Conservation (phyloP, 441 rosid species). For the Erysimum cheiri region DNA sequence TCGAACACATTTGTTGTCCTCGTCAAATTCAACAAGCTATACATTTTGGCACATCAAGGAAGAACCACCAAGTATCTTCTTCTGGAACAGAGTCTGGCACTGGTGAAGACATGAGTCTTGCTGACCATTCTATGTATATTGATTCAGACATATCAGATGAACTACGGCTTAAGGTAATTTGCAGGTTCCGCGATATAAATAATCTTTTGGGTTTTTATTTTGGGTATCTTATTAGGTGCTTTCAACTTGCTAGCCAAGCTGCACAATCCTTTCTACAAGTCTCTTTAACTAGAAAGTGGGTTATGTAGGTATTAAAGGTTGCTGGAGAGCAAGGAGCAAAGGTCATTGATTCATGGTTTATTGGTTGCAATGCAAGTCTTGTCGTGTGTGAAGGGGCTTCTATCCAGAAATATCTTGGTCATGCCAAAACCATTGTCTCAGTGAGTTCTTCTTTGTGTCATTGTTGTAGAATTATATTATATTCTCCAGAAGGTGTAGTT, state of each 20-base stretch:
- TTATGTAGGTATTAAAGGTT: constrained; percentile 67
- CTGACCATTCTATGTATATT: constrained; percentile 63
- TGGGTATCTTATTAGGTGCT: neutral
- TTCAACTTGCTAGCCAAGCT: constrained; percentile 2
- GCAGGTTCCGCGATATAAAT: constrained; percentile 15
- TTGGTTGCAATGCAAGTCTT: constrained; percentile 77
- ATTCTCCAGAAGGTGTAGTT: constrained; percentile 18
- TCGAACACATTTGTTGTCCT: constrained; percentile 74
- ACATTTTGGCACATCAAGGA: constrained; percentile 51
- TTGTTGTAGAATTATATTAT: constrained; percentile 17
- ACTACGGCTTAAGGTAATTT: constrained; percentile 69
- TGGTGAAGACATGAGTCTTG: constrained; percentile 50
- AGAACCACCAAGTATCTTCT: constrained; percentile 45
- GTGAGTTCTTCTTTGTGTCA: constrained; percentile 62
- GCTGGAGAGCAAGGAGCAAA: constrained; percentile 76
- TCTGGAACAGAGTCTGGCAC: constrained; percentile 51
- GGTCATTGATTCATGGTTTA: constrained; percentile 70
- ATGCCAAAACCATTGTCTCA: constrained; percentile 74
- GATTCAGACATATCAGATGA: constrained; percentile 79
- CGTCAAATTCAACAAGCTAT: constrained; percentile 56
- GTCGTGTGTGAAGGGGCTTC: constrained; percentile 90
- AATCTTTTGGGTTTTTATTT: neutral
- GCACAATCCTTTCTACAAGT: constrained; percentile 5
- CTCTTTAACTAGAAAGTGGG: constrained; percentile 21
- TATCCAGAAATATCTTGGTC: constrained; percentile 74